Conservation (phyloP, 805 yeast species). For the Pichia eremophila region DNA sequence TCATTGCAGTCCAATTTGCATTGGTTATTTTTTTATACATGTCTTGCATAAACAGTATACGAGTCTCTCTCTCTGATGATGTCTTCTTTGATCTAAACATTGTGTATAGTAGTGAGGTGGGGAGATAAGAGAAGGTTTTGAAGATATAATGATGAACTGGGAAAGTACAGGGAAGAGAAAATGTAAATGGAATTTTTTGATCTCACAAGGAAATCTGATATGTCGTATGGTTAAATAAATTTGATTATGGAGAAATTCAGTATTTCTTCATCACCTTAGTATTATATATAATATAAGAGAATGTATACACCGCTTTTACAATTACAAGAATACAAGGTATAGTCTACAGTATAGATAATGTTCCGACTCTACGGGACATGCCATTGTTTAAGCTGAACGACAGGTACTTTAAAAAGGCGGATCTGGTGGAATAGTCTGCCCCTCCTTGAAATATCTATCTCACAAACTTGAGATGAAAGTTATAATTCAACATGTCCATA, state of each 20-base stretch:
- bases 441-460: not conserved
- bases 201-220: too few relatives aligned
- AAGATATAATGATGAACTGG: too few relatives aligned
- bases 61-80: not conserved
- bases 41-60: constrained; percentile 6
- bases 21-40: constrained; percentile 8
- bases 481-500: not conserved
- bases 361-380: constrained; percentile 12
- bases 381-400: not conserved
- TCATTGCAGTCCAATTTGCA: constrained; percentile 19
- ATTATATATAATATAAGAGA: too few relatives aligned
- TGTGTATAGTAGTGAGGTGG: too few relatives aligned
- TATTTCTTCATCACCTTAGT: too few relatives aligned
- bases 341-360: not conserved
- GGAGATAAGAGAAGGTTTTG: too few relatives aligned
- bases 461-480: not conserved
- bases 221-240: too few relatives aligned
- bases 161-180: too few relatives aligned
- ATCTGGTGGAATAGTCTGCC: not conserved
- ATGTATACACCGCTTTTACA: too few relatives aligned
- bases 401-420: constrained; percentile 2
- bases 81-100: not conserved
- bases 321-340: too few relatives aligned
- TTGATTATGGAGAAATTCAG: too few relatives aligned
- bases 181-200: too few relatives aligned